Conservation (phyloP, 2,329 filamentous ascomycete species). For the Botrytis deweyae region DNA sequence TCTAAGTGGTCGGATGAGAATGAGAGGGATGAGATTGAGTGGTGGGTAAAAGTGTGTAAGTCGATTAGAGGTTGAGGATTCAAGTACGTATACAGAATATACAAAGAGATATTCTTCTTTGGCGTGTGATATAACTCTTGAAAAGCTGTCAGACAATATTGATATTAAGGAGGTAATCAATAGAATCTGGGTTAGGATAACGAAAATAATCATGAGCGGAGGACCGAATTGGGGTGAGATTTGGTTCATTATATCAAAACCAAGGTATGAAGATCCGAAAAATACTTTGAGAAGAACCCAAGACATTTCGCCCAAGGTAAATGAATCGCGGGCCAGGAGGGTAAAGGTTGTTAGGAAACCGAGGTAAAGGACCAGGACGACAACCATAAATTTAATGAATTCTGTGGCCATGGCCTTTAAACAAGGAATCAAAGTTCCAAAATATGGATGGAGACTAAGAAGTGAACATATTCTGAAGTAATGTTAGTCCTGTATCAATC, state of each 20-base stretch:
- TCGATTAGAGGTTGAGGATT: constrained; percentile 66
- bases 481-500: constrained; percentile 19
- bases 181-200: constrained; percentile 74
- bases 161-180: constrained; percentile 76
- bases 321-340: constrained; percentile 69
- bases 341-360: constrained; percentile 88
- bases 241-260: constrained; percentile 39
- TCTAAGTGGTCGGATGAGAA: constrained; percentile 69
- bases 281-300: constrained; percentile 79
- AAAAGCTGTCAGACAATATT: constrained; percentile 74
- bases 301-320: constrained; percentile 66
- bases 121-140: constrained; percentile 22
- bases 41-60: constrained; percentile 70
- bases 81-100: constrained; percentile 64
- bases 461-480: constrained; percentile 72
- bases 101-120: constrained; percentile 78
- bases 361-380: constrained; percentile 68
- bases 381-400: constrained; percentile 79
- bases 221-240: constrained; percentile 36
- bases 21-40: constrained; percentile 71
- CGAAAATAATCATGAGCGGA: constrained; percentile 56
- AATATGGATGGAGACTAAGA: constrained; percentile 83
- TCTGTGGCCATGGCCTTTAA: constrained; percentile 93
- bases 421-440: constrained; percentile 85
- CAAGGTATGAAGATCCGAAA: constrained; percentile 56